Base-by-base conservation (phyloP, 2,329 filamentous ascomycete genomes). In the Trichoderma arundinaceum region DNA sequence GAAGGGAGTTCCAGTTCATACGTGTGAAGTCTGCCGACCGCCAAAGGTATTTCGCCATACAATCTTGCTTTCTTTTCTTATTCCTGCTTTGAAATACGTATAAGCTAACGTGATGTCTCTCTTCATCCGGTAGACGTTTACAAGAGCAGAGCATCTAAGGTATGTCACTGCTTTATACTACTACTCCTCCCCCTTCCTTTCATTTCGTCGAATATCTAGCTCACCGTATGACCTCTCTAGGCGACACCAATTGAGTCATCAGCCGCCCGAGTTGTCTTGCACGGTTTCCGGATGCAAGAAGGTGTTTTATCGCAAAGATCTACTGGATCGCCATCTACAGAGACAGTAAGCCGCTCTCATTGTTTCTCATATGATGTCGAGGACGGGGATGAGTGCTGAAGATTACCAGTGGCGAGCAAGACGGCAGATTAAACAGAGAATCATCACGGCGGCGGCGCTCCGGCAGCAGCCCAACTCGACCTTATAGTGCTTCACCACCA, bases 81-180 rank as follows among this genome's bases (percentile, higher is more conserved):
- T 33, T 44, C 39, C 13, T 22, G 19, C 33, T 44, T 28, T 49
- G 8, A 22, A 13, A 43, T 56, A 43, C 3, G 12, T 17, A 38
- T 38, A 43, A 10, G 60, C 68, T 69, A 54, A 69, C 38, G 46
- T 38, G 59, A 9, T 52, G n/a, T 13, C 22, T 68, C 15, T 22
- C 22, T 66, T 28, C 19, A 49, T 43, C 51, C 28, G 17, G 2
- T 66, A 88, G 86, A 88, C 84, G 1, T 88, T 88, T 68, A 88
- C 86, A 12, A 79, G 86, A 71, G 86, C 86, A 35, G 86, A 88
- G 71, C 86, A 88, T 75, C 75, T 88, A 48, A 84, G 85, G 86
- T 88, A 73, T 68, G 77, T 71, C 13, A 10, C 8, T n/a, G 7
- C n/a, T 38, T 49, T 41, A 32, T 33, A n/a, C n/a, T 13, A 38